phyloP scores from a whole-genome alignment of 2,329 filamentous ascomycete species.

The Pyrenophora seminiperda region DNA sequence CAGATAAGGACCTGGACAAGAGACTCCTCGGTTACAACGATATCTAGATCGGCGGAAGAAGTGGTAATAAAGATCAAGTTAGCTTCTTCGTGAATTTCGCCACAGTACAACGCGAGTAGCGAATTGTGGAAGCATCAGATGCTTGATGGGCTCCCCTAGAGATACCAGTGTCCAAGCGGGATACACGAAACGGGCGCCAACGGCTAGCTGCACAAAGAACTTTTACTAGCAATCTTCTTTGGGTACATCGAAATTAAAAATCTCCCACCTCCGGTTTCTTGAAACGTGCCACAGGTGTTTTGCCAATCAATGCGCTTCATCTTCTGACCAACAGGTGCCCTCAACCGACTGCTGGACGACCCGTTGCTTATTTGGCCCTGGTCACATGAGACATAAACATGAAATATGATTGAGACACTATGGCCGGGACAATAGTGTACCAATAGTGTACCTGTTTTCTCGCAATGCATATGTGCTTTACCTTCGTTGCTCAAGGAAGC shows the following conservation, averaged over 20 bases:
- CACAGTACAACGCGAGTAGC: slow-evolving; percentile 30
- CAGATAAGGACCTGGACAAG: slow-evolving; percentile 53
- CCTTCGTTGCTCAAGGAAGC: background rate
- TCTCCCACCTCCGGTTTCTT: slow-evolving; percentile 1
- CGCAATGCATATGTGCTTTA: background rate
- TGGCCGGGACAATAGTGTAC: background rate
- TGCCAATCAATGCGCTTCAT: background rate
- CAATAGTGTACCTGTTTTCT: background rate
- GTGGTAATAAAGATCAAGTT: background rate
- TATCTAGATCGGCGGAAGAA: slow-evolving; percentile 38
- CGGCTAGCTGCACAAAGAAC: slow-evolving; percentile 14
- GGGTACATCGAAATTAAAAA: slow-evolving; percentile 2
- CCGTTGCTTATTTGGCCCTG: background rate
- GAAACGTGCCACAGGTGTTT: slow-evolving; percentile 5
- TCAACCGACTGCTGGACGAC: background rate
- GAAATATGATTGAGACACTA: background rate
- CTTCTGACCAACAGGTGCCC: background rate
- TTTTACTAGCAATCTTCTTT: background rate
- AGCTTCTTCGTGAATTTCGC: slow-evolving; percentile 19
- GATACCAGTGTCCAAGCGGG: background rate
- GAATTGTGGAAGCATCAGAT: slow-evolving; percentile 2
- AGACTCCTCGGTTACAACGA: slow-evolving; percentile 58
- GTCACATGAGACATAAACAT: background rate
- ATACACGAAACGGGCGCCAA: slow-evolving; percentile 6
- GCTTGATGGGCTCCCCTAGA: background rate